Evolutionary conservation across 495 filamentous ascomycete genomes (phyloP).

Genomic region (Alectoria sarmentosa): DNA sequence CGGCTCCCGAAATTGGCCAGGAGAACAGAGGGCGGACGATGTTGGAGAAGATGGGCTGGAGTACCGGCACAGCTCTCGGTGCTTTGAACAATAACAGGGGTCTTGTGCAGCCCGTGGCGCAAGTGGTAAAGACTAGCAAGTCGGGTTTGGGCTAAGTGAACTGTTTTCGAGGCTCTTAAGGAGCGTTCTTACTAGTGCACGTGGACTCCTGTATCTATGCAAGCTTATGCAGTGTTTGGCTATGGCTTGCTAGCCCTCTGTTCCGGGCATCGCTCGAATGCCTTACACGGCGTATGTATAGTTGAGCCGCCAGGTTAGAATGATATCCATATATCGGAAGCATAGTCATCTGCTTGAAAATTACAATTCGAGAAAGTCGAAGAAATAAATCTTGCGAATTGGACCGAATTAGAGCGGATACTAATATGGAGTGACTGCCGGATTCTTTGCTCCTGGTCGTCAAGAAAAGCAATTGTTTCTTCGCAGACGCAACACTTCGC

Average conservation of each 20-base stretch:
- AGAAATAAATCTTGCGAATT: too few relatives aligned
- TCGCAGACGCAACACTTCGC: too few relatives aligned
- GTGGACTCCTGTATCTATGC: background rate
- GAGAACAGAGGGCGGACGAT: conserved; percentile 82
- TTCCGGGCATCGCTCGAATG: background rate
- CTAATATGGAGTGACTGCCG: too few relatives aligned
- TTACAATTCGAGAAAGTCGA: background rate
- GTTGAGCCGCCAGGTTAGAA: background rate
- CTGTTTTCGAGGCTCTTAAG: background rate
- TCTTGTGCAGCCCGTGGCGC: conserved; percentile 76
- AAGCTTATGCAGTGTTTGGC: background rate
- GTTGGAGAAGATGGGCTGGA: conserved; percentile 98
- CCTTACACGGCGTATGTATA: background rate
- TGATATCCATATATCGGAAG: background rate
- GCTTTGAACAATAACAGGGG: conserved; percentile 70
- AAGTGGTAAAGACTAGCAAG: conserved; percentile 79
- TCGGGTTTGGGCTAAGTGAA: conserved; percentile 66
- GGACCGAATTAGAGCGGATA: too few relatives aligned
- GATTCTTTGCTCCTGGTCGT: too few relatives aligned
- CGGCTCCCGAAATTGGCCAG: conserved; percentile 72
- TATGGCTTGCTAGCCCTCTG: background rate
- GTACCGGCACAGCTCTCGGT: conserved; percentile 78
- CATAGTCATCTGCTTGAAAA: background rate
- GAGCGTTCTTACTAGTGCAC: conserved; percentile 6
- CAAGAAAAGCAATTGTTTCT: too few relatives aligned